Conservation (phyloP, 2,329 filamentous ascomycete species). For the Fusarium sp. region DNA sequence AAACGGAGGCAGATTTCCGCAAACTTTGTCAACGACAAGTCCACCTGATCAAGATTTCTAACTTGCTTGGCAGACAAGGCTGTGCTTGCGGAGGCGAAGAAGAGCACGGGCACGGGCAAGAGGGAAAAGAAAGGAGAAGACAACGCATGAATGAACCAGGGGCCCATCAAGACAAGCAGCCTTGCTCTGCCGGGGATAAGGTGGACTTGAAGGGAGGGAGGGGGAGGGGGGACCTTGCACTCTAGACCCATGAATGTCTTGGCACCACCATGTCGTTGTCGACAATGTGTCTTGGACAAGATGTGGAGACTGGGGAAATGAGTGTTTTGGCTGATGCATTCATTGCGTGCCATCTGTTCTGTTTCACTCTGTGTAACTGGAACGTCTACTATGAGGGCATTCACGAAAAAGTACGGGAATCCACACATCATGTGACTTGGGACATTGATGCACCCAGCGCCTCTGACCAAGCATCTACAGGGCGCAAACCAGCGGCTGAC, state of each 20-base stretch:
- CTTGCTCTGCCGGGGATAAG: conserved; percentile 3
- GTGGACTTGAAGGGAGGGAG: conserved; percentile 6
- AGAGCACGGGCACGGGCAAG: background rate
- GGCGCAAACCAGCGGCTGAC: conserved; percentile 28
- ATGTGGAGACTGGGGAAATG: background rate
- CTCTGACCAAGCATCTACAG: conserved; percentile 27
- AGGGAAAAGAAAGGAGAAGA: background rate
- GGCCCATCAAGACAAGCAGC: background rate
- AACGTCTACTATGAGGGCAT: background rate
- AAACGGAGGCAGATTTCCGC: conserved; percentile 2
- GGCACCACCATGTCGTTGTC: background rate
- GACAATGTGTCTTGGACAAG: background rate
- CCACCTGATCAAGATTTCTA: background rate
- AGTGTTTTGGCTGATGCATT: background rate
- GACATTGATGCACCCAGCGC: background rate
- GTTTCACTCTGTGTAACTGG: background rate
- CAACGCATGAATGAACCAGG: conserved; percentile 2
- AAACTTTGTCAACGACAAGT: background rate
- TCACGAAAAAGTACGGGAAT: background rate
- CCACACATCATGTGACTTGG: conserved; percentile 11
- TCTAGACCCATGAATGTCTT: background rate
- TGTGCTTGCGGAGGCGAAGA: background rate
- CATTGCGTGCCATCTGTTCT: background rate
- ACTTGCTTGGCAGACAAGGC: conserved; percentile 6
- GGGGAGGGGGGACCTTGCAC: background rate